Conservation (phyloP, 768 basidiomycete genomes). For the Sporobolomyces pararoseus region DNA sequence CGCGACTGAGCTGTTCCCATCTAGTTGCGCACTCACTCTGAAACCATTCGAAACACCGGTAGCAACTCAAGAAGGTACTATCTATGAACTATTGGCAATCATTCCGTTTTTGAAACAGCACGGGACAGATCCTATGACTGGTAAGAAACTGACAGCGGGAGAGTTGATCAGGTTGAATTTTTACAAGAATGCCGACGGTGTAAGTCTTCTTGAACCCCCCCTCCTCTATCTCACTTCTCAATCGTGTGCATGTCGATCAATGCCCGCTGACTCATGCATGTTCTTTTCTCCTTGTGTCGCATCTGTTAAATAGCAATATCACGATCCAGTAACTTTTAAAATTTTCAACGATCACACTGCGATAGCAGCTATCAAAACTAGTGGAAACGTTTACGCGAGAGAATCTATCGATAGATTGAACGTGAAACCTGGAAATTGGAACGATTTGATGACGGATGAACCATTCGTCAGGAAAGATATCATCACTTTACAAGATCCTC, state of each 20-base stretch:
- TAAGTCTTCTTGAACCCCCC: slow-evolving; percentile 1
- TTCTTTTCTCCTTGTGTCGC: too few relatives aligned
- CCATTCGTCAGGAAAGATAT: slow-evolving; percentile 87
- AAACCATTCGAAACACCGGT: slow-evolving; percentile 47
- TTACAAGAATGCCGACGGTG: slow-evolving; percentile 53
- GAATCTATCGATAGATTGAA: slow-evolving; percentile 60
- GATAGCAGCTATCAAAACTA: slow-evolving; percentile 81
- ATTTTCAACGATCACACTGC: slow-evolving; percentile 94
- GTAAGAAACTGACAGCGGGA: slow-evolving; percentile 49
- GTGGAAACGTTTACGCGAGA: slow-evolving; percentile 87
- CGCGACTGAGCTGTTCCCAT: background rate
- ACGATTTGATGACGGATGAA: slow-evolving; percentile 78
- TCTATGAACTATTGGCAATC: slow-evolving; percentile 45
- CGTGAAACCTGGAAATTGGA: slow-evolving; percentile 60
- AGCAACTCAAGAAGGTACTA: slow-evolving; percentile 42
- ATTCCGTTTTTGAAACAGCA: slow-evolving; percentile 45
- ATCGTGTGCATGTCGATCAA: too few relatives aligned
- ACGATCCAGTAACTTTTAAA: slow-evolving; percentile 97
- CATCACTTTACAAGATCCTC: slow-evolving; percentile 78
- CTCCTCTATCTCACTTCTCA: background rate
- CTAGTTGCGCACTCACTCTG: slow-evolving; percentile 42
- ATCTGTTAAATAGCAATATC: slow-evolving; percentile 61
- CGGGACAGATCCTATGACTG: slow-evolving; percentile 52
- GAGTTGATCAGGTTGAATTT: slow-evolving; percentile 54
- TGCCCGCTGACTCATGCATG: too few relatives aligned